These are phyloP conservation scores for Saturnispora zaruensis DNA, from an alignment of 805 yeast genomes.

Conservation along the genomic window DNA sequence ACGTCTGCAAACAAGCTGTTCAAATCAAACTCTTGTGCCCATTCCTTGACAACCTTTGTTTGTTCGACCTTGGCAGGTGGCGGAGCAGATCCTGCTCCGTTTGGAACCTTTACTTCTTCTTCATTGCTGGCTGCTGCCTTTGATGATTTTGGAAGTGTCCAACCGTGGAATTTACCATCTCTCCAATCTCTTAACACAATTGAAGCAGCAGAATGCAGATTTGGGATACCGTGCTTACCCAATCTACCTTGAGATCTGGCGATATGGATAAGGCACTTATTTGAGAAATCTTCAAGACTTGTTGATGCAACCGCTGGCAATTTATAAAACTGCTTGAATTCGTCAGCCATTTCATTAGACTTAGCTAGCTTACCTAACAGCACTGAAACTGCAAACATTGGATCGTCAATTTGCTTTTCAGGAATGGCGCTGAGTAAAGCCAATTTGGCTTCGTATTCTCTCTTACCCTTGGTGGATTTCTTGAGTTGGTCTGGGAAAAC, in stretches of 20 bases:
- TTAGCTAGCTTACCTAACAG: slow-evolving; percentile 70
- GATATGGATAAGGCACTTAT: slow-evolving; percentile 81
- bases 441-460: slow-evolving; percentile 78
- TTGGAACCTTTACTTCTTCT: slow-evolving; percentile 31
- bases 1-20: slow-evolving; percentile 61
- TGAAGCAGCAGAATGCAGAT: slow-evolving; percentile 75
- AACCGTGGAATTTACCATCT: slow-evolving; percentile 88
- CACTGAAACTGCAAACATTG: slow-evolving; percentile 69
- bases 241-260: slow-evolving; percentile 90
- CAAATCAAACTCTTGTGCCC: slow-evolving; percentile 93
- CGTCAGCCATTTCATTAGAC: slow-evolving; percentile 67
- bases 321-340: slow-evolving; percentile 63
- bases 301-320: slow-evolving; percentile 71
- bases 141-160: slow-evolving; percentile 61
- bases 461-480: slow-evolving; percentile 41
- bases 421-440: slow-evolving; percentile 85
- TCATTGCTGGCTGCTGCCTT: slow-evolving; percentile 27
- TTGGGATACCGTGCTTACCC: slow-evolving; percentile 89
- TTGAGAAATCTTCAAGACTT: slow-evolving; percentile 69
- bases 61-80: slow-evolving; percentile 45
- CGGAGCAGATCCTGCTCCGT: slow-evolving; percentile 29
- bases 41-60: slow-evolving; percentile 73
- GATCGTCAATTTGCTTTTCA: slow-evolving; percentile 76
- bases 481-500: slow-evolving; percentile 61
- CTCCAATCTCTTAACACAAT: slow-evolving; percentile 91